Percentiles rank a stretch among this genome's conserved stretches.
Conservation (phyloP, 164 flowering plant genomes). For the Sextonia rubra region DNA sequence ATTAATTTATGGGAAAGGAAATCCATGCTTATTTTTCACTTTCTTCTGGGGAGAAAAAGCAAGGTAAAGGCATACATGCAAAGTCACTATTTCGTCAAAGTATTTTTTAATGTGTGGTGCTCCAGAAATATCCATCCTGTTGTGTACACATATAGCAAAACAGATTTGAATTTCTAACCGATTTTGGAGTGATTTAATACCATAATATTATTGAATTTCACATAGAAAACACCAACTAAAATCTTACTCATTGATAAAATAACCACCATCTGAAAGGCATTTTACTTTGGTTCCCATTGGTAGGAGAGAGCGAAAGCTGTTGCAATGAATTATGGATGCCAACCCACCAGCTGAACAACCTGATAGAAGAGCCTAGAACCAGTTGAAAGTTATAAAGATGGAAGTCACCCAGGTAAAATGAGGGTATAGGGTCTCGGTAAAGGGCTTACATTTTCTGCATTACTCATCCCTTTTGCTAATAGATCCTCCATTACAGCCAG, state of each 20-base stretch:
- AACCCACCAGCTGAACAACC: slow-evolving; percentile 99
- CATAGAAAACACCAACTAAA: slow-evolving; percentile 14
- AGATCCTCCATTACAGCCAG: slow-evolving; percentile 63
- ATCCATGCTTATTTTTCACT: too few species aligned
- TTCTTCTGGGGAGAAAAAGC: not conserved
- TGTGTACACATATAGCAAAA: too few species aligned
- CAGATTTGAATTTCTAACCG: not conserved
- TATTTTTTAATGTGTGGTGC: slow-evolving; percentile 42
- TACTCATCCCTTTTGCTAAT: slow-evolving; percentile 62
- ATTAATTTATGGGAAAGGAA: not conserved
- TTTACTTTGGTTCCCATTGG: slow-evolving; percentile 71
- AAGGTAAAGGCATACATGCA: slow-evolving; percentile 36
- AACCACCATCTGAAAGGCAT: slow-evolving; percentile 91
- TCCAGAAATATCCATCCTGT: slow-evolving; percentile 63
- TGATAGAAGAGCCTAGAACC: slow-evolving; percentile 70
- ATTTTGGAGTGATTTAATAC: not conserved
- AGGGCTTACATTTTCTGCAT: slow-evolving; percentile 63
- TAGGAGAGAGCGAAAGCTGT: slow-evolving; percentile 56
- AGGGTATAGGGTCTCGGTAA: not conserved
- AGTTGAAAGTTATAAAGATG: not conserved
- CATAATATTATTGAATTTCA: too few species aligned
- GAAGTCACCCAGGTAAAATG: not conserved
- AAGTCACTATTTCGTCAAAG: slow-evolving; percentile 55
- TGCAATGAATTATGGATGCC: slow-evolving; percentile 83
- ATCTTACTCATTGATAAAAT: slow-evolving; percentile 76